Evolutionary conservation across 495 filamentous ascomycete species (phyloP).

Genomic region (Pseudoneurospora amorphoporcata): DNA sequence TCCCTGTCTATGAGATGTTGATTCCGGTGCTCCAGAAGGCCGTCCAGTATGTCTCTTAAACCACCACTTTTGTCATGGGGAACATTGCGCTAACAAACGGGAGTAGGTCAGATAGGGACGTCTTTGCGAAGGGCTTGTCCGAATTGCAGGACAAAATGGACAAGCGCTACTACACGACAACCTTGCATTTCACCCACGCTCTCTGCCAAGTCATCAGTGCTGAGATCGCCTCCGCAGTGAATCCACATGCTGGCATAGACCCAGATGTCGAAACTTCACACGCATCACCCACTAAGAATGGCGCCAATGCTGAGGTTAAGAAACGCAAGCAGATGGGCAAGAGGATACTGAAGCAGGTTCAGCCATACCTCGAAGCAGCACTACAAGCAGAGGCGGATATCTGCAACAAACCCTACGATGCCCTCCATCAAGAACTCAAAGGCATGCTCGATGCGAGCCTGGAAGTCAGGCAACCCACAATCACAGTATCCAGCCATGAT

Average conservation of each 20-base stretch:
- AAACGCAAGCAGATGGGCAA: constrained; percentile 61
- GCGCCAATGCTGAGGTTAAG: constrained; percentile 25
- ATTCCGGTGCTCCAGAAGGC: constrained; percentile 75
- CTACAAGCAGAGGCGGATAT: constrained; percentile 71
- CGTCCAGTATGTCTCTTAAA: constrained; percentile 41
- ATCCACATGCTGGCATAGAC: constrained; percentile 6
- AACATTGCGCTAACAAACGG: constrained; percentile 13
- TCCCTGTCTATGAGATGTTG: constrained; percentile 71
- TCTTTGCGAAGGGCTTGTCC: constrained; percentile 56
- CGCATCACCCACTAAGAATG: constrained; percentile 21
- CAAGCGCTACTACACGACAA: constrained; percentile 63
- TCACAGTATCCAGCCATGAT: constrained; percentile 15
- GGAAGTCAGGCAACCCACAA: constrained; percentile 27
- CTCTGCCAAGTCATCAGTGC: constrained; percentile 57
- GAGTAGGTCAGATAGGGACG: constrained; percentile 61
- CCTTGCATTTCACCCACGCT: constrained; percentile 62
- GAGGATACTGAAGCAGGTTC: constrained; percentile 70
- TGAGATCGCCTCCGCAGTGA: constrained; percentile 45
- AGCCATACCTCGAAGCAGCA: constrained; percentile 66
- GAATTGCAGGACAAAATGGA: constrained; percentile 56
- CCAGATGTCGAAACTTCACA: constrained; percentile 13
- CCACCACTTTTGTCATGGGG: neutral
- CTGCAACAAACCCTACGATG: constrained; percentile 55
- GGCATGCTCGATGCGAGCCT: constrained; percentile 53
- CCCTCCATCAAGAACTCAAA: constrained; percentile 62